Conservation (phyloP, 2,329 filamentous ascomycete genomes). For the Colletotrichum lini region DNA sequence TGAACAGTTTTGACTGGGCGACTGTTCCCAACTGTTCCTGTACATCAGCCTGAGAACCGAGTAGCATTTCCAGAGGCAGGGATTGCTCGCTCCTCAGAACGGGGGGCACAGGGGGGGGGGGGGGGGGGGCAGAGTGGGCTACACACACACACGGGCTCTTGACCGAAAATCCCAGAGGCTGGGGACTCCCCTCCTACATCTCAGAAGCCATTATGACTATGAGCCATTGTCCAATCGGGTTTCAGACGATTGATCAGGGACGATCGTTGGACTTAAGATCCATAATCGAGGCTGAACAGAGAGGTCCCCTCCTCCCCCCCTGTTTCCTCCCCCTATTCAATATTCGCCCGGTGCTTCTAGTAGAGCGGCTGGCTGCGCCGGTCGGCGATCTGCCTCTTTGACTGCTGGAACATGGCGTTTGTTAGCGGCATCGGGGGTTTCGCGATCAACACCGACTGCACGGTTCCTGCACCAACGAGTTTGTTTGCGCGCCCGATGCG, state of each 20-base stretch:
- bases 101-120: no score
- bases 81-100: no score
- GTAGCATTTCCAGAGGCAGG: no score
- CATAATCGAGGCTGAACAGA: not conserved
- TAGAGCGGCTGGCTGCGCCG: not conserved
- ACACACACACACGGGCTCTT: not conserved
- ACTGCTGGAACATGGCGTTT: slow-evolving; percentile 15
- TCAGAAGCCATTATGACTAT: slow-evolving; percentile 7
- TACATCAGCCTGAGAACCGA: no score
- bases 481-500: slow-evolving; percentile 26
- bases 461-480: slow-evolving; percentile 11
- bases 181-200: not conserved
- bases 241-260: slow-evolving; percentile 17
- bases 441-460: slow-evolving; percentile 9
- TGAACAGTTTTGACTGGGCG: no score
- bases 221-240: slow-evolving; percentile 26
- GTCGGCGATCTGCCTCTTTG: slow-evolving; percentile 10
- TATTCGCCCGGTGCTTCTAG: not conserved
- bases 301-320: not conserved
- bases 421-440: slow-evolving; percentile 32
- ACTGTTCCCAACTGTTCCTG: no score
- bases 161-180: slow-evolving; percentile 15
- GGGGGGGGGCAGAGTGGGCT: not conserved
- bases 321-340: not conserved
- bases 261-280: slow-evolving; percentile 17